phyloP scores from a whole-genome alignment of 192 early-diverging fungal genomes.

The Linnemannia elongata region DNA sequence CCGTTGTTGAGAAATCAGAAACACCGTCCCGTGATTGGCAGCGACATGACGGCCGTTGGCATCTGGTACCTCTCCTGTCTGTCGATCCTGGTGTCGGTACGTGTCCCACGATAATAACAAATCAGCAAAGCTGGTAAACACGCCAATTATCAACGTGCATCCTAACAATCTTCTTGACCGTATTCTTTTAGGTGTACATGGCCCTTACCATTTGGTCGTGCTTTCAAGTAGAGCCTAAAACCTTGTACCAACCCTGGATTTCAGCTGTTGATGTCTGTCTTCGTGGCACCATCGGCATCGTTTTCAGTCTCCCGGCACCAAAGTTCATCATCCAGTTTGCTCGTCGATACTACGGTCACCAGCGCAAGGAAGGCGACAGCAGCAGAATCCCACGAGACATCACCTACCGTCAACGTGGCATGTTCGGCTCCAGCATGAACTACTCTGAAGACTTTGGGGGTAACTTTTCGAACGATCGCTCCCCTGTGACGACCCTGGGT shows the following conservation, averaged over 20 bases:
- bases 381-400: neutral
- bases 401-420: neutral
- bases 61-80: constrained; percentile 43
- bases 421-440: neutral
- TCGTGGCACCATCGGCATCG: constrained; percentile 27
- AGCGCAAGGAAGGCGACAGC: neutral
- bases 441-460: neutral
- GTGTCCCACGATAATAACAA: neutral
- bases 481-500: neutral
- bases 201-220: constrained; percentile 16
- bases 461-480: neutral
- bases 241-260: neutral
- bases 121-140: neutral
- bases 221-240: neutral
- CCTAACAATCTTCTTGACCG: too few species aligned
- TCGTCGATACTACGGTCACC: constrained; percentile 13
- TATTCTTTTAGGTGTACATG: constrained; percentile 11
- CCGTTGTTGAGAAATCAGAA: constrained; percentile 28
- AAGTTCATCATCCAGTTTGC: constrained; percentile 25
- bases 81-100: constrained; percentile 19
- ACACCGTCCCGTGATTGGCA: constrained; percentile 25
- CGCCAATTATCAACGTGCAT: too few species aligned
- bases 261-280: constrained; percentile 48
- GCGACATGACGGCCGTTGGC: constrained; percentile 43
- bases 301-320: constrained; percentile 42